Conservation (phyloP, 2,329 filamentous ascomycete genomes). For the Trichoderma sp. region DNA sequence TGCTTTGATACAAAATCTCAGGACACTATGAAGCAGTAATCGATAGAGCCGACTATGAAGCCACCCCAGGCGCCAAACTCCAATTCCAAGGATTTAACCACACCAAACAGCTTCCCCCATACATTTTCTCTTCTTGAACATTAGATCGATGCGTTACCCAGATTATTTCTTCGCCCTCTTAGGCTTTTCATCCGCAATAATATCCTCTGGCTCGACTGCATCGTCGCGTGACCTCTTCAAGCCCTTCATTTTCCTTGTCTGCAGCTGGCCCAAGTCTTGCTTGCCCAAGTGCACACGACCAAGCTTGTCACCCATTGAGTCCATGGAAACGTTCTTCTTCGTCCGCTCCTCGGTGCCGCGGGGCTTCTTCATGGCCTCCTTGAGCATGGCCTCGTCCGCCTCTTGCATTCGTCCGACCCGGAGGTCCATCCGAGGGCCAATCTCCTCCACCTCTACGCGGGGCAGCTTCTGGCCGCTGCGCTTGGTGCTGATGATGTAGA, state of each 20-base stretch:
- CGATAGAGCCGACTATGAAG: slow-evolving; percentile 19
- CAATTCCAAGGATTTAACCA: slow-evolving; percentile 23
- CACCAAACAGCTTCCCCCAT: background rate
- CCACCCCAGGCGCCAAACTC: slow-evolving; percentile 35
- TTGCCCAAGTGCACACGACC: slow-evolving; percentile 87
- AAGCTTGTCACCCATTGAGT: slow-evolving; percentile 92
- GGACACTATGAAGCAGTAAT: slow-evolving; percentile 17
- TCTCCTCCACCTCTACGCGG: slow-evolving; percentile 89
- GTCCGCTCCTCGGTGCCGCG: slow-evolving; percentile 70
- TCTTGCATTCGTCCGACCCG: slow-evolving; percentile 76
- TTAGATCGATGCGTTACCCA: background rate
- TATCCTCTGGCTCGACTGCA: slow-evolving; percentile 47
- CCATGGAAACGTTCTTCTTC: slow-evolving; percentile 96
- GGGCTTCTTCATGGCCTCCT: slow-evolving; percentile 85
- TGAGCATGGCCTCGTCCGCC: slow-evolving; percentile 74
- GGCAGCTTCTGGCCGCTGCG: slow-evolving; percentile 83
- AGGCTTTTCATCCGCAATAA: slow-evolving; percentile 34
- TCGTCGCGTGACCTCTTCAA: slow-evolving; percentile 77
- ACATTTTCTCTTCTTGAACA: background rate
- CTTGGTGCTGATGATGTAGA: slow-evolving; percentile 83
- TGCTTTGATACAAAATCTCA: slow-evolving; percentile 1
- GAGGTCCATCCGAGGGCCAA: slow-evolving; percentile 92
- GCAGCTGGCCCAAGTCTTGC: slow-evolving; percentile 81
- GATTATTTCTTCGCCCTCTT: slow-evolving; percentile 37
- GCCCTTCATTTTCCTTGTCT: slow-evolving; percentile 99